Conservation (phyloP, 2,329 filamentous ascomycete genomes). For the Penicillium sp. region DNA sequence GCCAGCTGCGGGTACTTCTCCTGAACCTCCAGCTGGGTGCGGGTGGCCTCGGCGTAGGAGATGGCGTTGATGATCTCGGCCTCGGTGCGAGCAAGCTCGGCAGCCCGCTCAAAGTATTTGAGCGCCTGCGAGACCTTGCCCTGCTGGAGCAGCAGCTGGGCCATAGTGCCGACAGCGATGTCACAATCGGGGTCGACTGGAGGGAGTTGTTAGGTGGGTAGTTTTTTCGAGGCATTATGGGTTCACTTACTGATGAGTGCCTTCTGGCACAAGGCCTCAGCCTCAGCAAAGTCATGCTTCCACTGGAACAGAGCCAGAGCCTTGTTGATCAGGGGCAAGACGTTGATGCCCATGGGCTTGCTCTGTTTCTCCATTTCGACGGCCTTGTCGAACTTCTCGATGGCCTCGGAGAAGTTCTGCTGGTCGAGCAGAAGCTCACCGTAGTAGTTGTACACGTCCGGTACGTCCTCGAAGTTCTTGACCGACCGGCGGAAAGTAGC, state of each 20-base stretch:
- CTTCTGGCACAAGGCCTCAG: constrained; percentile 95
- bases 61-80: constrained; percentile 94
- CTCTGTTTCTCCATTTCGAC: constrained; percentile 96
- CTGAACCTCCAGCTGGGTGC: constrained; percentile 89
- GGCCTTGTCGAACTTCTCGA: constrained; percentile 97
- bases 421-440: constrained; percentile 95
- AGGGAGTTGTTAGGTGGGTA: constrained; percentile 15
- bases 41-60: constrained; percentile 92
- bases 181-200: constrained; percentile 96
- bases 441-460: constrained; percentile 99
- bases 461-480: constrained; percentile 96
- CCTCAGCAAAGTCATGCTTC: constrained; percentile 93
- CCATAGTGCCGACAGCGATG: constrained; percentile 98
- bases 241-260: constrained; percentile 79
- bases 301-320: constrained; percentile 94
- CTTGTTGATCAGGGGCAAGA: constrained; percentile 97
- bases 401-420: constrained; percentile 88
- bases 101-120: constrained; percentile 94
- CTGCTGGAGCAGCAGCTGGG: constrained; percentile 92
- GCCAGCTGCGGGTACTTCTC: constrained; percentile 80
- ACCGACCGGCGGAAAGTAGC: constrained; percentile 95
- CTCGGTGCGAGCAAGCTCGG: constrained; percentile 88
- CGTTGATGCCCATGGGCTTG: constrained; percentile 94
- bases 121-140: constrained; percentile 94
- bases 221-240: neutral